Base-by-base conservation (phyloP, 345 rosid genomes). In the Hypericum perforatum region DNA sequence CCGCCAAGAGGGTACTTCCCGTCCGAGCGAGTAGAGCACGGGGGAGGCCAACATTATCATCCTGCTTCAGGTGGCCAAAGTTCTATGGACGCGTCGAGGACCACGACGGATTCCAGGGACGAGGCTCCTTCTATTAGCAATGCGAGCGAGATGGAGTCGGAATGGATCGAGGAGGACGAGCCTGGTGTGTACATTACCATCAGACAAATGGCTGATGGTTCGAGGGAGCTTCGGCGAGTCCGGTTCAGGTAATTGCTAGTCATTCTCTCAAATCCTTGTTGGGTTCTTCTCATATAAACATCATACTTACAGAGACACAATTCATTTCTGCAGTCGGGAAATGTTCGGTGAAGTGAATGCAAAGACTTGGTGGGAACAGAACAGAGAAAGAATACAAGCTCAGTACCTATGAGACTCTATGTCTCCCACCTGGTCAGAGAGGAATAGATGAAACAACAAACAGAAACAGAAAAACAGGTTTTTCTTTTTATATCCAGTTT, bases 291-390 rank as follows among this genome's bases (percentile, higher is more conserved):
- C 16, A 36, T 37, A 43, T 37, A 43, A 11, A 10, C 8, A 48
- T n/a, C 32, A 13, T 22, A 22, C 53, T 16, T 7, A 9, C 3
- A 50, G 38, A 13, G 46, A 37, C 0, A 3, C 43, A 54, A 9
- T 49, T 52, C 6, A 7, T 50, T 43, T 52, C 22, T 0, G 55
- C 89, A 91, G 98, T 74, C 98, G 98, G 0, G 98, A 91, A 72
- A 71, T 55, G 56, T 91, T 91, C 11, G 98, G 96, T 48, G 95
- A 87, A 69, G 88, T 87, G 64, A 78, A 84, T 5, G 98, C 98
- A 14, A 91, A 87, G 80, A 55, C 43, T 37, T 91, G 98, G 98
- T 91, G 98, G 98, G 98, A 91, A 66, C 84, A 87, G 74, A 91
- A 91, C 74, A 81, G 96, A 64, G 98, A 85, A 43, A 84, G 98